Conservation (phyloP, 2,329 filamentous ascomycete species). For the Penicillium sp. region DNA sequence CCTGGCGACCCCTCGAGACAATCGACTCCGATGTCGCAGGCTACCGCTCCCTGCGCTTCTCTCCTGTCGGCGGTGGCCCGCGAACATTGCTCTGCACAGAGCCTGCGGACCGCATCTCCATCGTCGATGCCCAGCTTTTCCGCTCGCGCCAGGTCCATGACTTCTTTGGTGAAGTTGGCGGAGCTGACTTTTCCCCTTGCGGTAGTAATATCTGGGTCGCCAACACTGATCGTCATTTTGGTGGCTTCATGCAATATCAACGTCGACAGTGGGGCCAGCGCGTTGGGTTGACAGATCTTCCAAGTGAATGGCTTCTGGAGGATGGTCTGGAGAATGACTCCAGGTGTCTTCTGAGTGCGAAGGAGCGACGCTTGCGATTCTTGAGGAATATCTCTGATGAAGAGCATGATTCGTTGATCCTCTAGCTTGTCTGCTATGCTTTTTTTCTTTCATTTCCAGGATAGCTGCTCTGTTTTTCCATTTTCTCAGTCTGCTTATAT, state of each 20-base stretch:
- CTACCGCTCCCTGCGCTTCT: slow-evolving; percentile 47
- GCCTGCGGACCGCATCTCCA: slow-evolving; percentile 46
- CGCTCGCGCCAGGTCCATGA: slow-evolving; percentile 46
- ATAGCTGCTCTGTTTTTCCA: not conserved
- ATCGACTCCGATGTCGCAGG: slow-evolving; percentile 49
- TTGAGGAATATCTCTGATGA: slow-evolving; percentile 36
- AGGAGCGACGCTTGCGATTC: slow-evolving; percentile 38
- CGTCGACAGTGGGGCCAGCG: slow-evolving; percentile 40
- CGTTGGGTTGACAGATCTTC: slow-evolving; percentile 35
- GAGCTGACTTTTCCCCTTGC: slow-evolving; percentile 46
- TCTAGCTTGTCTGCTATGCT: slow-evolving; percentile 11
- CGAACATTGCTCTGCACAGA: slow-evolving; percentile 47
- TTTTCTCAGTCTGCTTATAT: not conserved
- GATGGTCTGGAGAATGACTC: slow-evolving; percentile 36
- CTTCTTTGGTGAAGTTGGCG: slow-evolving; percentile 50
- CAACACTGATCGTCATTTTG: slow-evolving; percentile 46
- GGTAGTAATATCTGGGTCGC: slow-evolving; percentile 46
- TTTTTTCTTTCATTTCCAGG: not conserved
- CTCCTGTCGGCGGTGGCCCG: slow-evolving; percentile 46
- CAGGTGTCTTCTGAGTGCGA: slow-evolving; percentile 36
- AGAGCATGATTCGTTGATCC: slow-evolving; percentile 37
- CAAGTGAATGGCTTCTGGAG: slow-evolving; percentile 43
- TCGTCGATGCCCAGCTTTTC: slow-evolving; percentile 49
- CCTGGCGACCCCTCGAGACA: slow-evolving; percentile 41
- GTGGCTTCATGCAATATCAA: slow-evolving; percentile 49